These are phyloP conservation scores for Carex kokanica DNA, from an alignment of 176 grass and related monocot genomes.

Conservation along the genomic window DNA sequence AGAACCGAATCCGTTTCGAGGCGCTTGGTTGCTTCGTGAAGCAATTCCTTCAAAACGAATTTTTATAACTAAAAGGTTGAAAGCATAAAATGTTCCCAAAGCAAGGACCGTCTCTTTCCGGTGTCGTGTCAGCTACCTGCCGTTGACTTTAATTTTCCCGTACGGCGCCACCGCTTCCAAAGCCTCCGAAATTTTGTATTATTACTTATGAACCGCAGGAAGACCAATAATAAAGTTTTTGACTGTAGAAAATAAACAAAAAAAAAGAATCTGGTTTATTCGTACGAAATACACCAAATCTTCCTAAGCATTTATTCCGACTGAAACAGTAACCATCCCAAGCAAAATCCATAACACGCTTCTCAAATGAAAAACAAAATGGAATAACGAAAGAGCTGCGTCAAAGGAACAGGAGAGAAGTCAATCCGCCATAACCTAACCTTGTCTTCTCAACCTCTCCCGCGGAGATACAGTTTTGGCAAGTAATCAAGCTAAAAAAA, in stretches of 20 bases:
- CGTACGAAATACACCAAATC: not conserved
- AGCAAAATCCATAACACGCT: conserved; percentile 8
- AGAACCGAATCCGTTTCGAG: too few relatives aligned
- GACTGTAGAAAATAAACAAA: not conserved
- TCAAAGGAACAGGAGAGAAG: not conserved
- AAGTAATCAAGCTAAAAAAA: not conserved
- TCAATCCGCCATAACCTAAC: conserved; percentile 21
- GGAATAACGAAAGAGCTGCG: not conserved
- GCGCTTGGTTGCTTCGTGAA: not conserved
- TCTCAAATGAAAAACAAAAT: not conserved
- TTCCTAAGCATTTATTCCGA: too few relatives aligned
- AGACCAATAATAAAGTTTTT: too few relatives aligned
- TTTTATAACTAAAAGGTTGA: not conserved
- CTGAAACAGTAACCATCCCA: too few relatives aligned
- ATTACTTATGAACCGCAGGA: not conserved
- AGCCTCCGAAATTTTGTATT: not conserved
- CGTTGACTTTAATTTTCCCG: conserved; percentile 6
- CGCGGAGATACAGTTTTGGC: not conserved
- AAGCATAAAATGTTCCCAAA: not conserved
- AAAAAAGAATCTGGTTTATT: not conserved
- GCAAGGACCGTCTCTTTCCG: not conserved
- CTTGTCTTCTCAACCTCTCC: not conserved
- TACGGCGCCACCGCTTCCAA: not conserved
- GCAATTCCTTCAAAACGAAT: not conserved
- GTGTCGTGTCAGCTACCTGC: not conserved